Conservation (phyloP, 257 asterid species). For the Solanum piurae region DNA sequence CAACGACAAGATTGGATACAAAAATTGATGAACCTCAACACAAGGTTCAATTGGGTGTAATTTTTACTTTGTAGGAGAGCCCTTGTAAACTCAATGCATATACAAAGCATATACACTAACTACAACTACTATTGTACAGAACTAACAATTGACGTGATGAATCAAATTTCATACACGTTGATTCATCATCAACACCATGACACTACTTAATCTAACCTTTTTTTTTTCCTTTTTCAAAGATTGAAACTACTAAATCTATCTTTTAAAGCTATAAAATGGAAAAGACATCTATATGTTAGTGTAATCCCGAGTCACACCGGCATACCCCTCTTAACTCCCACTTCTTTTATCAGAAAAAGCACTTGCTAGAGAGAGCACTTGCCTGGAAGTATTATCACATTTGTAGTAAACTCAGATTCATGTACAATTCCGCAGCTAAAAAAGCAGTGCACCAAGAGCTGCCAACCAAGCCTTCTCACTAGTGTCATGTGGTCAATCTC, state of each 20-base stretch:
- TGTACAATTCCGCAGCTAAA: not conserved
- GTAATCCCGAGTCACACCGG: not conserved
- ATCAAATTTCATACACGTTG: not conserved
- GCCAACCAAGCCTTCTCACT: constrained; percentile 5
- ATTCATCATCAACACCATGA: not conserved
- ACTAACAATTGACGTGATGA: not conserved
- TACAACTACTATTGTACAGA: not conserved
- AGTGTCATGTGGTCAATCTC: not conserved
- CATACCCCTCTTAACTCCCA: not conserved
- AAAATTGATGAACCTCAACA: constrained; percentile 1
- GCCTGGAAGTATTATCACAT: not conserved
- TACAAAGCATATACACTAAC: not conserved
- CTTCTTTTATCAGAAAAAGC: not conserved
- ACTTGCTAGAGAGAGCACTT: not conserved
- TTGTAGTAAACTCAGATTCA: not conserved
- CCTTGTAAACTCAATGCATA: not conserved
- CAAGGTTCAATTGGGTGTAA: not conserved
- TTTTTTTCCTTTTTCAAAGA: not conserved
- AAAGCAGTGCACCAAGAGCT: not conserved
- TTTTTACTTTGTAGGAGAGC: not conserved
- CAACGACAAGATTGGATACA: not conserved
- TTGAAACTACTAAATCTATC: not conserved
- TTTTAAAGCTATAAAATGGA: not conserved
- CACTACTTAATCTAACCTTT: not conserved
- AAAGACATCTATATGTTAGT: not conserved